Base-by-base conservation (phyloP, 495 filamentous ascomycete species). In the Podospora pseudoanserina region DNA sequence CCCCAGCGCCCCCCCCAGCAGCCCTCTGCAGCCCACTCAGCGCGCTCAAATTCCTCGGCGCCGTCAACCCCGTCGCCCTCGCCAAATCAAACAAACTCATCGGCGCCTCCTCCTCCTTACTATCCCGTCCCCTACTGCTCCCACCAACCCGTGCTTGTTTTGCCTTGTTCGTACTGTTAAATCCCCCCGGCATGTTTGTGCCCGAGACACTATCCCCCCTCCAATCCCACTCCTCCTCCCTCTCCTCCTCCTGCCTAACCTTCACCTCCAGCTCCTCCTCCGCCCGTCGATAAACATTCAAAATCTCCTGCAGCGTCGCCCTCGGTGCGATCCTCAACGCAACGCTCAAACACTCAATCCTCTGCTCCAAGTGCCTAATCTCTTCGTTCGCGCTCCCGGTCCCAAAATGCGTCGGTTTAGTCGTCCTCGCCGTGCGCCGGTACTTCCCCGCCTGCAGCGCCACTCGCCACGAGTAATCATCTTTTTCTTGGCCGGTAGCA, bases 71-170 rank as follows among this genome's bases (percentile, higher is more conserved):
- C 64, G 89, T 83, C 4, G 84, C 92, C 30, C 92, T 84, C 7
- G 94, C 93, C 56, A 98, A 87, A 69, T 97, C 96, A 73, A 99
- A 98, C 27, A 98, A 81, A 2, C 92, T 93, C 89, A 97, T 94
- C 0, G 95, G 95, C 39, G 92, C 91, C 74, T 96, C 93, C 64
- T 92, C 90, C 16, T 75, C 71, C 13, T 80, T 78, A 65, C 80
- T 78, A 65, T 68, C 69, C 16, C 75, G 68, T 1, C 68, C 65
- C 18, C 69, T 61, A 11, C 59, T 23, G 20, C 20, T 23, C 20
- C 49, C 18, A 23, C 28, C 15, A 34, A 15, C 71, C 65, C 1
- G 61, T 26, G 27, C 61, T 64, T 62, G 67, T 66, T 13, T 69
- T 59, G 63, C 69, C 75, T 54, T 67, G 1, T 77, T 23, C 69